Base-by-base conservation (phyloP, 2,329 filamentous ascomycete species). In the Pseudogymnoascus sp. region DNA sequence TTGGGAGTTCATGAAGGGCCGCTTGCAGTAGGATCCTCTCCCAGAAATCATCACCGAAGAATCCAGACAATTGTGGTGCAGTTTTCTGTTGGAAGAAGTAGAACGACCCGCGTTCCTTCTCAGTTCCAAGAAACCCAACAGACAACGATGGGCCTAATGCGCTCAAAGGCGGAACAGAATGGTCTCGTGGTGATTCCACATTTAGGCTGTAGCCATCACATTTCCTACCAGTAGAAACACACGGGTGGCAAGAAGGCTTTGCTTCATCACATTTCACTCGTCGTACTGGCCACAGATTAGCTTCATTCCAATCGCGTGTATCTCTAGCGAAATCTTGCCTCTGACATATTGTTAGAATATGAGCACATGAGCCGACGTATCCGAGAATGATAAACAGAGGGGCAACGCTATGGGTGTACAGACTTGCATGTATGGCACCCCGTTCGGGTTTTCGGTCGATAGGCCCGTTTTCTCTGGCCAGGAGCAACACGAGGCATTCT, bases 1-100 rank as follows among this genome's bases (percentile, higher is more conserved):
- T 58, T 16, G 47, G 11, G 16, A 12, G 8, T 38, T 61, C 37
- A 12, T 61, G 38, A 32, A 61, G 61, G 7, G 37, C 39, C n/a
- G 61, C 58, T 25, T 62, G 61, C 12, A 61, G 41, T 14, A 62
- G 28, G n/a, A 54, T 22, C 37, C 58, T 20, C 30, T 43, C 58
- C 61, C 61, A 62, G 38, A 61, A 58, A 50, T 57, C 47, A 57
- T 37, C 14, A 4, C 47, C 61, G n/a, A 35, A 62, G 14, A 62
- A 62, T 16, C 38, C 58, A 6, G 61, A 54, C n/a, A 62, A 43
- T 8, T 54, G 30, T 3, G 32, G 37, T 7, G 39, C 38, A 16
- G 61, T 62, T 28, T 59, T 18, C n/a, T 62, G 37, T 22, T 28
- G 60, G 12, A 62, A 62, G 14, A 54, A 54, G 37, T 43, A 34